A percentile compares a stretch with the other conserved stretches of the same genome.
These are phyloP conservation scores for Microthlaspi erraticum DNA, from an alignment of 345 rosid species.

Conservation along the genomic window DNA sequence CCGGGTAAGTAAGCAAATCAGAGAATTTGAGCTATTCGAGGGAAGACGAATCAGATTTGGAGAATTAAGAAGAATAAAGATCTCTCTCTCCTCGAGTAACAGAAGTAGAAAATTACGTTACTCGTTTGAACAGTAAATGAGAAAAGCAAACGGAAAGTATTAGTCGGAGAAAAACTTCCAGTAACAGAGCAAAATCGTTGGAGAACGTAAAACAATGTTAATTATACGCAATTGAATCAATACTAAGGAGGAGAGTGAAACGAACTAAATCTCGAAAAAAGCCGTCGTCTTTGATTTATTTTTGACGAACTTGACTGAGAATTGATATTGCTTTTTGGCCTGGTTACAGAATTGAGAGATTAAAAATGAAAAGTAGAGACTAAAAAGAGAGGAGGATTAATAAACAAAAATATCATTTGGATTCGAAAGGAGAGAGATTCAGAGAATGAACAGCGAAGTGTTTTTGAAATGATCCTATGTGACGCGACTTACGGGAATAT, in stretches of 20 bases:
- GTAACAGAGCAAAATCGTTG: slow-evolving; percentile 27
- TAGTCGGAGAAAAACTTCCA: not conserved
- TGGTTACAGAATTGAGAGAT: not conserved
- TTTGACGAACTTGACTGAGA: slow-evolving; percentile 26
- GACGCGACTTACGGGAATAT: slow-evolving; percentile 32
- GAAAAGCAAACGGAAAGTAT: not conserved
- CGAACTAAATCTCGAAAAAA: slow-evolving; percentile 16
- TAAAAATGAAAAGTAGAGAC: not conserved
- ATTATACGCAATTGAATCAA: slow-evolving; percentile 19
- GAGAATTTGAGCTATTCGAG: slow-evolving; percentile 5
- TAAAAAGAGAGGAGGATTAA: not conserved
- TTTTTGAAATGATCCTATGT: slow-evolving; percentile 26
- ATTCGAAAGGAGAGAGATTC: not conserved
- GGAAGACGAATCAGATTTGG: slow-evolving; percentile 34
- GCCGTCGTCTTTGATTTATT: slow-evolving; percentile 32
- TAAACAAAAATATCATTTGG: slow-evolving; percentile 5
- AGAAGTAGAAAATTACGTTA: slow-evolving; percentile 26
- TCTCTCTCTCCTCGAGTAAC: slow-evolving; percentile 18
- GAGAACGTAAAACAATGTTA: slow-evolving; percentile 9
- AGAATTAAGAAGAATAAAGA: slow-evolving; percentile 11
- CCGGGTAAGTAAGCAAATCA: too few relatives aligned
- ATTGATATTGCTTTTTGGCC: not conserved
- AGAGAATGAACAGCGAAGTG: slow-evolving; percentile 18
- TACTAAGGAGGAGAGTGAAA: slow-evolving; percentile 27
- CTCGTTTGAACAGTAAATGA: slow-evolving; percentile 10